phyloP scores from a whole-genome alignment of 2,329 filamentous ascomycete genomes.

The Sclerotinia subarctica region DNA sequence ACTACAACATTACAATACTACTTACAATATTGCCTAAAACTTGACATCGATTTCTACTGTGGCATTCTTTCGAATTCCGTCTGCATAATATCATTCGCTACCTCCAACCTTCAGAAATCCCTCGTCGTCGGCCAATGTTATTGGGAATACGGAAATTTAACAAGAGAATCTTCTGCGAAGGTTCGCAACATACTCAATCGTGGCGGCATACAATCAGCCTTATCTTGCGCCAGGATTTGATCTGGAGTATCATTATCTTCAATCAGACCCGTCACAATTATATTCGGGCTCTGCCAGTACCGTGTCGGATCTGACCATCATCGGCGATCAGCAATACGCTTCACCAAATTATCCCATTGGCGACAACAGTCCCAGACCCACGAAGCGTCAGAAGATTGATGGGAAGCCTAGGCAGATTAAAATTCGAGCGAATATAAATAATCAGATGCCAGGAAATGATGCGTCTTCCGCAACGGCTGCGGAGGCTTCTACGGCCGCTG shows the following conservation, averaged over 20 bases:
- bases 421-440: constrained; percentile 25
- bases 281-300: constrained; percentile 33
- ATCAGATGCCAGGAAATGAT: constrained; percentile 34
- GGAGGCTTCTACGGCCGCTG: constrained; percentile 24
- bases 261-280: constrained; percentile 28
- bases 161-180: constrained; percentile 29
- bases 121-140: constrained; percentile 29
- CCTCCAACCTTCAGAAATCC: neutral
- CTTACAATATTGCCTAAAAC: neutral
- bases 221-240: constrained; percentile 35
- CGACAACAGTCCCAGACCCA: constrained; percentile 30
- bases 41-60: neutral
- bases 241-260: constrained; percentile 33
- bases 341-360: constrained; percentile 26
- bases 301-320: constrained; percentile 34
- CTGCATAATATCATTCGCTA: neutral
- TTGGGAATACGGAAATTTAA: constrained; percentile 21
- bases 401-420: constrained; percentile 22
- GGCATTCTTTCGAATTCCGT: neutral
- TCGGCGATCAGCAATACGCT: constrained; percentile 34
- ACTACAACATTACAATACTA: neutral
- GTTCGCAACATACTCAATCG: constrained; percentile 37
- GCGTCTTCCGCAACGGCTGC: constrained; percentile 23
- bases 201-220: constrained; percentile 34
- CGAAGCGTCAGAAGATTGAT: constrained; percentile 29